Base-by-base conservation (phyloP, 805 yeast genomes). In the Lipomyces anomalus region DNA sequence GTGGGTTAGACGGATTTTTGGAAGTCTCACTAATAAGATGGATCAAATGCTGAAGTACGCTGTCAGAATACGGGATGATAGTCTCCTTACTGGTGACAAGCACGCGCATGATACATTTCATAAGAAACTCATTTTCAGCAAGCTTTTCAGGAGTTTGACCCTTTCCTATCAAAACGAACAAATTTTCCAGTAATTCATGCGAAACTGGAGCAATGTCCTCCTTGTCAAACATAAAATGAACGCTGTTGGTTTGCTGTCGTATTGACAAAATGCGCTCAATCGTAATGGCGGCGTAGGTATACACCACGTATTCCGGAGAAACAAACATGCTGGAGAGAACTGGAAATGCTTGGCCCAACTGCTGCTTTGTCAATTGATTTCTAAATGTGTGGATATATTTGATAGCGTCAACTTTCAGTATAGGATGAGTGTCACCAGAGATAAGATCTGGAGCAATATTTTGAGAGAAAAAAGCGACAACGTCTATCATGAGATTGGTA, bases 1-100 rank as follows among this genome's bases (percentile, higher is more conserved):
- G 78, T 36, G 99, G 98, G 66, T 92, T 92, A 4, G 97, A 85
- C 4, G 99, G 99, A 59, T 92, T 92, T 57, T 79, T 80, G 21
- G 88, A 71, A 44, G 89, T 87, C 13, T 79, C 76, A 13, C 71
- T 72, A 40, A 89, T 71, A 39, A 92, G 84, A 42, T 74, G 69
- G 37, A 89, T 66, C 35, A 90, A 68, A 61, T 89, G 89, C 28
- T 74, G 71, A 30, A 86, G 68, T n/a, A 85, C 60, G 17, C 50
- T 42, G 3, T 51, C 58, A 3, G 65, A 64, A 42, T 61, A 64
- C 3, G 64, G 61, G 9, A 45, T 40, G 18, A 59, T 58, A 6
- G 64, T 57, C 1, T 79, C 66, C 52, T 84, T 85, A 56, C 84
- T 86, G 6, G 87, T 75, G 16, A 88, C 77, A 40, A 82, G 72